A percentile compares a stretch with the other conserved stretches of the same genome.
phyloP scores from a whole-genome alignment of 306 rosid species.

The Begonia fuchsioides region DNA sequence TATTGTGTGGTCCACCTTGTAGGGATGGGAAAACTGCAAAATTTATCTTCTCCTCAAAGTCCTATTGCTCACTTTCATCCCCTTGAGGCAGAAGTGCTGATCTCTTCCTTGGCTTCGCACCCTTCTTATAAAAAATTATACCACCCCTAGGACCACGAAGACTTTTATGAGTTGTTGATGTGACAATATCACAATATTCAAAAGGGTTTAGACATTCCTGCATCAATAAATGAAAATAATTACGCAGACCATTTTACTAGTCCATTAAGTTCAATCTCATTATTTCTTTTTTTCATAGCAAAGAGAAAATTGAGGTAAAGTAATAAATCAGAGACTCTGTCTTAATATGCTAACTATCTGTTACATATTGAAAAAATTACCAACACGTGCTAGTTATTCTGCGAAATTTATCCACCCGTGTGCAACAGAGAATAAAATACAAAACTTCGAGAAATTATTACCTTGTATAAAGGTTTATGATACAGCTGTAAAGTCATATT shows the following conservation, averaged over 20 bases:
- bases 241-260: neutral
- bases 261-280: too few species aligned
- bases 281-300: neutral
- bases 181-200: slow-evolving; percentile 86
- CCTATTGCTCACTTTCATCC: slow-evolving; percentile 55
- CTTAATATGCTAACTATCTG: neutral
- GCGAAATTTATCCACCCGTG: too few species aligned
- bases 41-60: slow-evolving; percentile 82
- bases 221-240: neutral
- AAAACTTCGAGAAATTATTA: too few species aligned
- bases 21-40: slow-evolving; percentile 85
- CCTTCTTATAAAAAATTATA: slow-evolving; percentile 80
- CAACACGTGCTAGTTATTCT: too few species aligned
- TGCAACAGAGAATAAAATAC: too few species aligned
- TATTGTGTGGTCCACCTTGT: slow-evolving; percentile 99
- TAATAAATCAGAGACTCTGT: neutral
- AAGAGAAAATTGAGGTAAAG: neutral
- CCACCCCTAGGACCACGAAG: slow-evolving; percentile 99
- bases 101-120: slow-evolving; percentile 70
- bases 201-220: slow-evolving; percentile 88
- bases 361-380: too few species aligned
- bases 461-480: too few species aligned
- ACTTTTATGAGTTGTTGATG: slow-evolving; percentile 96
- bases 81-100: slow-evolving; percentile 58
- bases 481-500: too few species aligned